Conservation (phyloP, 257 asterid species). For the Coffea eugenioides region DNA sequence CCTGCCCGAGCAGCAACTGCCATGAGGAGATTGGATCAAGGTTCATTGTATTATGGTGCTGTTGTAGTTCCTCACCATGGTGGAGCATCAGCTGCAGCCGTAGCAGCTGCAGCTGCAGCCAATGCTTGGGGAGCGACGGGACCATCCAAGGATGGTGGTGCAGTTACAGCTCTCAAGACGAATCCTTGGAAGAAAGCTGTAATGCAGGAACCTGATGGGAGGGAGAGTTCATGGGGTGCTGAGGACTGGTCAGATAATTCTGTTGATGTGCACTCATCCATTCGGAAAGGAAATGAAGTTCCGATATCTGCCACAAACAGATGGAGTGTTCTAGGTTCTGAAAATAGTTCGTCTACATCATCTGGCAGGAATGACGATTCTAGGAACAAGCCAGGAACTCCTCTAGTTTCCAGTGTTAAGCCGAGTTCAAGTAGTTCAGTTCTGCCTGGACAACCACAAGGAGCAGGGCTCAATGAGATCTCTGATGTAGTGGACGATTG, state of each 20-base stretch:
- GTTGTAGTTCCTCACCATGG: conserved; percentile 50
- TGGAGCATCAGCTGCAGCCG: conserved; percentile 28
- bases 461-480: conserved; percentile 21
- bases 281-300: conserved; percentile 41
- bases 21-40: conserved; percentile 96
- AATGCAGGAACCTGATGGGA: conserved; percentile 50
- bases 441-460: conserved; percentile 26
- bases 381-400: conserved; percentile 27
- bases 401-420: conserved; percentile 22
- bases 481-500: conserved; percentile 85
- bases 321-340: conserved; percentile 68
- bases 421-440: conserved; percentile 23
- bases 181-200: conserved; percentile 82
- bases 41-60: conserved; percentile 88
- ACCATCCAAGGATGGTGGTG: conserved; percentile 41
- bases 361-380: conserved; percentile 25
- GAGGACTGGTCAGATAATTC: conserved; percentile 59
- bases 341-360: conserved; percentile 36
- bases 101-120: conserved; percentile 27
- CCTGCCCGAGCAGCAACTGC: conserved; percentile 97
- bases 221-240: conserved; percentile 62
- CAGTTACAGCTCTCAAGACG: conserved; percentile 37
- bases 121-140: conserved; percentile 59
- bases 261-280: conserved; percentile 34
- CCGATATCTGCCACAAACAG: conserved; percentile 51